Base-by-base conservation (phyloP, 169 alveolate species). In the Prorocentrum cordatum region DNA sequence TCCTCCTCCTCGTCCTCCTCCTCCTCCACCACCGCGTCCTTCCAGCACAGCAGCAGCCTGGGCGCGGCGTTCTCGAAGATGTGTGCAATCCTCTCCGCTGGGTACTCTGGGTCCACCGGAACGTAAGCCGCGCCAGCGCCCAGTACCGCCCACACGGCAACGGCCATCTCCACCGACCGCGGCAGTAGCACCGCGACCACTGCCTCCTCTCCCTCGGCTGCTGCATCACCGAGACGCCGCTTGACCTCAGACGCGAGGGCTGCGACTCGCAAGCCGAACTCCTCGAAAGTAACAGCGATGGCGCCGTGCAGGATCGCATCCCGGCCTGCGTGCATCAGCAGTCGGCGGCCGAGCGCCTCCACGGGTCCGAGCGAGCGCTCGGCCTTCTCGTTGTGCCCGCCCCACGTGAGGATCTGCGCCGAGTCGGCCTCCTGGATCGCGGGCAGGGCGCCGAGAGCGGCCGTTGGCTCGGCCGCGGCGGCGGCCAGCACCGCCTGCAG, bases 61-160 rank as follows among this genome's bases (percentile, higher is more conserved):
- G 82, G 82, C n/a, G 14, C 24, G 24, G 91, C 79, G n/a, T 42
- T 45, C 10, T n/a, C 35, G 29, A 82, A 29, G 58, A 82, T 82
- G 42, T 64, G 82, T 9, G 29, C 31, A 16, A 82, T 66, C 14
- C 91, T 80, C 31, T 82, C 82, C 0, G 26, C 31, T 14, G 91
- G 91, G 14, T 64, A 82, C 16, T 64, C 91, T 3, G 91, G 82
- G 32, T 82, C 91, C 2, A 82, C 32, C 3, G 91, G 91, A 4
- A 82, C 82, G 45, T 82, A 82, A 42, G 91, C 91, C 7, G 90
- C 90, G 16, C 75, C 87, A 14, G 75, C 32, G 22, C 87, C 70
- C 36, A 80, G 50, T 27, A 67, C 42, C 2, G 90, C 90, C 90
- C 90, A 80, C 24, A 80, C 50, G 7, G 90, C 86, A 2, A 54